Base-by-base conservation (phyloP, 257 asterid species). In the Solanum appendiculatum region DNA sequence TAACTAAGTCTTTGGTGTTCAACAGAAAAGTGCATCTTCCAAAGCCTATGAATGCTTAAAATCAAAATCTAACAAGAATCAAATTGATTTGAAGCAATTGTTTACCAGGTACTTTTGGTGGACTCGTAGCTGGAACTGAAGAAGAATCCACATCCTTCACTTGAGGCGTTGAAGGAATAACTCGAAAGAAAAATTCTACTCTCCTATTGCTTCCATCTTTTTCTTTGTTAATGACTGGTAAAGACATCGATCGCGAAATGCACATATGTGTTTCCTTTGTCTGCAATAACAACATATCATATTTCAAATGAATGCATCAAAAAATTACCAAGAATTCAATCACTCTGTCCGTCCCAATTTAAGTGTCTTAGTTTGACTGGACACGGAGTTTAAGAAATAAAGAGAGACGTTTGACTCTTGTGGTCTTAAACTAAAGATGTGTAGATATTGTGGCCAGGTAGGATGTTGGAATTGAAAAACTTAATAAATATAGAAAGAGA, bases 91-190 rank as follows among this genome's bases (percentile, higher is more conserved):
- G 44, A 73, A 48, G 60, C 85, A 46, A 34, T 48, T 39, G 74
- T 23, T 78, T 91, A 96, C 98, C 99, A 44, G 91, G 87, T 85
- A 88, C 88, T 90, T 83, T 91, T 2, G 89, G 54, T 69, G 92
- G 82, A 84, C 89, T 75, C 37, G 39, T 78, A 16, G 82, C 44
- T 42, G 92, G 68, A 46, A 73, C 70, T 87, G 87, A 82, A 48
- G 92, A 87, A 54, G 92, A 87, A 70, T 88, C 92, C 56, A 88
- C 95, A 86, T 91, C 94, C 87, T 86, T 95, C 51, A 82, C 90
- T 69, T 86, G 90, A 44, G 98, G 98, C 48, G 98, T 96, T 77
- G 98, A 91, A 44, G 95, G 94, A 81, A 95, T 92, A 72, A 96
- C 98, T 48, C 99, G 97, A 88, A 93, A 93, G 91, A 96, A 93